Evolutionary conservation across 1,284 basidiomycete genomes (phyloP).

Genomic region (Fomitopsis pinicola): DNA sequence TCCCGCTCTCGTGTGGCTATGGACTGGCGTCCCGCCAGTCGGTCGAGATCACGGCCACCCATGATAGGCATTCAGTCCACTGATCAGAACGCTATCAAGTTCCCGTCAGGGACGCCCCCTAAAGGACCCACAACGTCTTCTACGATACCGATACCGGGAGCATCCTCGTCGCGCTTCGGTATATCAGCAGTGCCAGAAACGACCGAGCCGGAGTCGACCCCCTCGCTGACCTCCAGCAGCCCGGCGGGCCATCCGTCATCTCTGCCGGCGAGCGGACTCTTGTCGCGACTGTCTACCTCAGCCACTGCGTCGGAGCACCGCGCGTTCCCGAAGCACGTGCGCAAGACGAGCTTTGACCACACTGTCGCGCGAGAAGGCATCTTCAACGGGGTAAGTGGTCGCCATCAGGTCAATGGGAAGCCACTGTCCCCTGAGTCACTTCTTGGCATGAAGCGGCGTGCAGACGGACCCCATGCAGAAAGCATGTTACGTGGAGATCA

Average conservation of each 20-base stretch:
- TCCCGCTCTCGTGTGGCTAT: conserved; percentile 90
- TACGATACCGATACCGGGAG: conserved; percentile 47
- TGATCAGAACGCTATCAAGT: conserved; percentile 29
- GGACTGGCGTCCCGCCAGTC: conserved; percentile 76
- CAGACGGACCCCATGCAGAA: conserved; percentile 70
- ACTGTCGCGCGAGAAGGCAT: conserved; percentile 71
- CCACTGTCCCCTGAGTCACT: conserved; percentile 59
- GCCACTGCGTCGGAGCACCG: conserved; percentile 40
- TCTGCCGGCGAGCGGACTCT: conserved; percentile 55
- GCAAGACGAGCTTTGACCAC: conserved; percentile 92
- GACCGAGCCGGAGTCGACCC: conserved; percentile 21
- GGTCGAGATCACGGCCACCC: conserved; percentile 69
- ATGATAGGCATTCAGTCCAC: conserved; percentile 36
- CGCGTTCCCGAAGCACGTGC: conserved; percentile 75
- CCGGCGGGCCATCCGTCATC: conserved; percentile 63
- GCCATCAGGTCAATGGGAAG: conserved; percentile 77
- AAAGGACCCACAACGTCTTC: conserved; percentile 32
- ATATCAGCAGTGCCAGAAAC: conserved; percentile 57
- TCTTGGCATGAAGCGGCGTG: conserved; percentile 68
- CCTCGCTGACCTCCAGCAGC: conserved; percentile 41
- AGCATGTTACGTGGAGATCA: conserved; percentile 75
- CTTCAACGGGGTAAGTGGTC: conserved; percentile 50
- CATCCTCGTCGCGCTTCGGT: conserved; percentile 34
- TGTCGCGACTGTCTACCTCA: conserved; percentile 39
- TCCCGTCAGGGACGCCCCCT: conserved; percentile 30